These are phyloP conservation scores for Silene noctiflora DNA, from an alignment of 179 eudicot genomes.

Conservation along the genomic window DNA sequence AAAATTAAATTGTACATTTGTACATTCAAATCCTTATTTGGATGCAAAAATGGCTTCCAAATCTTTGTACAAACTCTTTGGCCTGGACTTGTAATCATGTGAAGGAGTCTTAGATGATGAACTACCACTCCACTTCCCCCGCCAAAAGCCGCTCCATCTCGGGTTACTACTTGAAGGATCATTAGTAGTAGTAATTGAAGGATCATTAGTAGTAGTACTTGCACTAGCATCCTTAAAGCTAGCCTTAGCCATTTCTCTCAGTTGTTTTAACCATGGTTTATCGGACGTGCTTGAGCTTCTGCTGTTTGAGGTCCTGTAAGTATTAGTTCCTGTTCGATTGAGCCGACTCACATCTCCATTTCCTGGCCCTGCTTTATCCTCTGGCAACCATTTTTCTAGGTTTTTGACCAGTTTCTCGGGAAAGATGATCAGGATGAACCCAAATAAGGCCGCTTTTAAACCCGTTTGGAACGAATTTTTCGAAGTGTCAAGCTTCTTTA, in stretches of 20 bases:
- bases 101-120: slow-evolving; percentile 58
- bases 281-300: slow-evolving; percentile 51
- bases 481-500: slow-evolving; percentile 51
- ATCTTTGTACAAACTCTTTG: slow-evolving; percentile 65
- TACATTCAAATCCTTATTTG: slow-evolving; percentile 21
- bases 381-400: slow-evolving; percentile 33
- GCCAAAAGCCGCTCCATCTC: slow-evolving; percentile 73
- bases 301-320: slow-evolving; percentile 38
- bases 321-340: slow-evolving; percentile 19
- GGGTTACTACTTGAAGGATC: slow-evolving; percentile 56
- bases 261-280: slow-evolving; percentile 69
- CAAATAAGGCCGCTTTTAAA: slow-evolving; percentile 45
- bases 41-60: slow-evolving; percentile 88
- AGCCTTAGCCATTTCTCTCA: slow-evolving; percentile 71
- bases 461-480: slow-evolving; percentile 47
- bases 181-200: slow-evolving; percentile 38
- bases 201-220: slow-evolving; percentile 34
- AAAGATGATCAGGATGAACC: slow-evolving; percentile 45
- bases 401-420: slow-evolving; percentile 46
- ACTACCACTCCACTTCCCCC: slow-evolving; percentile 56
- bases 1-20: neutral
- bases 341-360: slow-evolving; percentile 24
- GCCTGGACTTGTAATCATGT: slow-evolving; percentile 53
- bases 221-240: slow-evolving; percentile 53
- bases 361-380: slow-evolving; percentile 24